A percentile compares a stretch with the other conserved stretches of the same genome.
These are phyloP conservation scores for Fraxinus floribunda DNA, from an alignment of 305 asterid genomes.

Conservation along the genomic window DNA sequence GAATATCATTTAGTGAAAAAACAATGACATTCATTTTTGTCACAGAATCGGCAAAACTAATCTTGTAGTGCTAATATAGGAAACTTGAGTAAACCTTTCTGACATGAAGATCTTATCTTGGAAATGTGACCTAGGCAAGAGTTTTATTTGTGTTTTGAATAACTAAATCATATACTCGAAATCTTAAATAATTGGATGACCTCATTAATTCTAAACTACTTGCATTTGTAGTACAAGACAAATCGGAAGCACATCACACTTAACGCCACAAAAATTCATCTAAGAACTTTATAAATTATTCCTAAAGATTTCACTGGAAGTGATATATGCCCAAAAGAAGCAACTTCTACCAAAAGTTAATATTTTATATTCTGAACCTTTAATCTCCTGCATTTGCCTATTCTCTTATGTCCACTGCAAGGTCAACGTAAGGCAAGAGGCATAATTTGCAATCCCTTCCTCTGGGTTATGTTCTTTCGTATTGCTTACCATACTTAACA, in stretches of 20 bases:
- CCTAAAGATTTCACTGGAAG: not conserved
- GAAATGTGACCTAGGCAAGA: not conserved
- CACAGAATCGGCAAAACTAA: not conserved
- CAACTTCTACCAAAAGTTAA: not conserved
- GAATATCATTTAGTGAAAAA: not conserved
- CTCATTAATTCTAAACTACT: not conserved
- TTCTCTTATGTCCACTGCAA: not conserved
- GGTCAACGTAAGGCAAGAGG: not conserved
- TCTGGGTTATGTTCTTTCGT: not conserved
- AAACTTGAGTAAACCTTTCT: not conserved
- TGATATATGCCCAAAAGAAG: not conserved
- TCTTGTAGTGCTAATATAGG: not conserved
- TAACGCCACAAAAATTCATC: not conserved
- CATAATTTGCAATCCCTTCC: not conserved
- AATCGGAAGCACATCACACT: not conserved
- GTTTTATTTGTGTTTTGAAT: not conserved
- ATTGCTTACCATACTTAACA: not conserved
- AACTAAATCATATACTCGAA: not conserved
- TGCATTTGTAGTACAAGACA: not conserved
- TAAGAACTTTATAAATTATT: not conserved
- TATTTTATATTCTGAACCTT: not conserved
- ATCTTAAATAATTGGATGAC: not conserved
- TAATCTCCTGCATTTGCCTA: not conserved
- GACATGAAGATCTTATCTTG: not conserved
- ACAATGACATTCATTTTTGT: not conserved